Evolutionary conservation across 2,329 filamentous ascomycete species (phyloP), one percentile per base, ranked within the genome.

Genomic region (Ophiostoma populinum): DNA sequence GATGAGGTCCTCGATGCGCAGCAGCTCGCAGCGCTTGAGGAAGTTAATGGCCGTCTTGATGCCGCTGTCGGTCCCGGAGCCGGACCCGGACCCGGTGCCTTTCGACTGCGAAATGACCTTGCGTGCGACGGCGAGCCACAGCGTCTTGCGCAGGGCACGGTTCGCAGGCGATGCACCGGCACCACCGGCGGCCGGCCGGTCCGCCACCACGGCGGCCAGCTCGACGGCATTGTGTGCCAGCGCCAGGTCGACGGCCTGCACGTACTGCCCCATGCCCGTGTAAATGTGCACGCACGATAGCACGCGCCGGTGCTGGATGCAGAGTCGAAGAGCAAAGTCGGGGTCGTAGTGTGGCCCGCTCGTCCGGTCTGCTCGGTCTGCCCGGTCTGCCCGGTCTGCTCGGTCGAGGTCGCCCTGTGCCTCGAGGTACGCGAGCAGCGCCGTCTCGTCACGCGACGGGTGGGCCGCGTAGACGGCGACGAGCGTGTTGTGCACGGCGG

Each of bases 271-370:
- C 87, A 98, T 98, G 41, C 77, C 80, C 37, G 80, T 92, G 61
- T 95, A 98, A 42, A 98, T 94, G 54, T 95, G 86, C 5, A 95
- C 87, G 50, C 86, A 93, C 11, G 83, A 92, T 43, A 93, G 75
- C 1, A 94, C 86, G 29, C 90, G 79, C 45, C 86, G 76, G 56
- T 98, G 76, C 48, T 94, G 80, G 44, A 98, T 95, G 56, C 90
- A 98, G 10, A 95, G 68, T 10, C 90, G 79, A 20, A 98, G 73
- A 2, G 90, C 90, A 55, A 98, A 98, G 54, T 98, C 90, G 3
- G 83, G 82, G 51, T 98, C 90, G 53, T 92, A 98, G 30, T 74
- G 71, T 30, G 81, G 80, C 49, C n/a, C n/a, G n/a, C n/a, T n/a
- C n/a, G n/a, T n/a, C n/a, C n/a, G n/a, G n/a, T n/a, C n/a, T n/a